Conservation (phyloP, 2,329 filamentous ascomycete genomes). For the Alternaria atra region DNA sequence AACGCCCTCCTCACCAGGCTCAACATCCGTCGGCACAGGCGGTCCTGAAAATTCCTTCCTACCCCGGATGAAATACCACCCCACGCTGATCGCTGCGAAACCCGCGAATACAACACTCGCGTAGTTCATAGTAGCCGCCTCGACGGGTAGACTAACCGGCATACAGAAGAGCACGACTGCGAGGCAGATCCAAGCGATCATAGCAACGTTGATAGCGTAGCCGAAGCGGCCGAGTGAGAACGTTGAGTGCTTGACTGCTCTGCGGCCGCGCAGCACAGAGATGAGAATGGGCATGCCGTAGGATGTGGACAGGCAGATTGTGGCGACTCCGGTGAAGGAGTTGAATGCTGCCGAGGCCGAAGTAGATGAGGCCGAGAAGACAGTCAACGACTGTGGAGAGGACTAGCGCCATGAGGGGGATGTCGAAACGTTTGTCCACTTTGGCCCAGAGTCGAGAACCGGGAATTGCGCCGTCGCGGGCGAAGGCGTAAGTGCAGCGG, state of each 20-base stretch:
- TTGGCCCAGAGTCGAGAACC: slow-evolving; percentile 71
- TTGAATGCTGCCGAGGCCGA: slow-evolving; percentile 81
- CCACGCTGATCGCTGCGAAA: slow-evolving; percentile 48
- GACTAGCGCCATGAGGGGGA: slow-evolving; percentile 74
- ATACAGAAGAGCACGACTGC: slow-evolving; percentile 79
- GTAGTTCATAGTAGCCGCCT: slow-evolving; percentile 55
- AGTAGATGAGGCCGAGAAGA: slow-evolving; percentile 79
- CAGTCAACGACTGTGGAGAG: slow-evolving; percentile 75
- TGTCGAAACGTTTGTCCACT: slow-evolving; percentile 71
- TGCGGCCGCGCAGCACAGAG: slow-evolving; percentile 71
- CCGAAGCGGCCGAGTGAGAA: slow-evolving; percentile 77
- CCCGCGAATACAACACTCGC: slow-evolving; percentile 54
- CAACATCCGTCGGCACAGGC: slow-evolving; percentile 48
- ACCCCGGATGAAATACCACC: slow-evolving; percentile 51
- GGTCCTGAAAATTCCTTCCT: slow-evolving; percentile 51
- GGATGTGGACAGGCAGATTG: slow-evolving; percentile 78
- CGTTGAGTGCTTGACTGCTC: slow-evolving; percentile 69
- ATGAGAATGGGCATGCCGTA: slow-evolving; percentile 81
- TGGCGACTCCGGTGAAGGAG: slow-evolving; percentile 81
- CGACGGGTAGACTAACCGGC: slow-evolving; percentile 61
- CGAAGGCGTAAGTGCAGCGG: slow-evolving; percentile 79
- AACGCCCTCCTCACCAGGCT: slow-evolving; percentile 44
- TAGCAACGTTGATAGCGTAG: slow-evolving; percentile 71
- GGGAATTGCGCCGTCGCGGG: slow-evolving; percentile 77
- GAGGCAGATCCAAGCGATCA: slow-evolving; percentile 75